Conservation (phyloP, 495 filamentous ascomycete species). For the Penicillium roqueforti region DNA sequence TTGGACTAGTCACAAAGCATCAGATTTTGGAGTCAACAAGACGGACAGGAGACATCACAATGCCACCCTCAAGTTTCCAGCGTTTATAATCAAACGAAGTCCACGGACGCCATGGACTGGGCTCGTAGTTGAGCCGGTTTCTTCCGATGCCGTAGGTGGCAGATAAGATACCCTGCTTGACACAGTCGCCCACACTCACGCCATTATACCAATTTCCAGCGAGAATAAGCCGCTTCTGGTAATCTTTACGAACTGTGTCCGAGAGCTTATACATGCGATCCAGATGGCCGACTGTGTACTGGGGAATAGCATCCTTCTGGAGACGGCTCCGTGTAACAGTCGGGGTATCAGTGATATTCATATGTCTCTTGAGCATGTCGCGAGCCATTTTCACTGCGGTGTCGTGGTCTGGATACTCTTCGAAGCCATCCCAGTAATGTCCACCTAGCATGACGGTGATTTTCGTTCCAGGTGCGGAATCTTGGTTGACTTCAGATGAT, state of each 20-base stretch:
- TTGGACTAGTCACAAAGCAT: background rate
- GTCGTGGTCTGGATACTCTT: conserved; percentile 53
- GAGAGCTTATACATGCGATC: conserved; percentile 57
- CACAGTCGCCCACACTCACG: conserved; percentile 63
- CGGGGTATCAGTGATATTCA: conserved; percentile 60
- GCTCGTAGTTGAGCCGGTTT: conserved; percentile 24
- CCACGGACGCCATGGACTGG: conserved; percentile 17
- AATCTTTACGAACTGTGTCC: conserved; percentile 50
- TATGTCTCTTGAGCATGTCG: conserved; percentile 63
- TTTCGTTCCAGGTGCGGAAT: conserved; percentile 66
- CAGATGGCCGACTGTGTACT: conserved; percentile 77
- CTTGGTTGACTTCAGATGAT: conserved; percentile 36
- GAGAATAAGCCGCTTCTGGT: conserved; percentile 61
- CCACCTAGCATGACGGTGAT: conserved; percentile 94
- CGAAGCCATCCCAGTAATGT: conserved; percentile 75
- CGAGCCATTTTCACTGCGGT: conserved; percentile 65
- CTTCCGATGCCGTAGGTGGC: conserved; percentile 32
- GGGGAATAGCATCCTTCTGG: conserved; percentile 79
- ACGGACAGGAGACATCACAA: conserved; percentile 30
- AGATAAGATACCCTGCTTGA: conserved; percentile 43
- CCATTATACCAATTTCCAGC: conserved; percentile 73
- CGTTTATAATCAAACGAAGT: conserved; percentile 11
- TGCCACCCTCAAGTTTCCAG: conserved; percentile 37
- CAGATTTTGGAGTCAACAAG: conserved; percentile 9
- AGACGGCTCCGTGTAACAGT: conserved; percentile 54